Evolutionary conservation across 805 yeast species (phyloP).

Genomic region (Nakazawaea populi): DNA sequence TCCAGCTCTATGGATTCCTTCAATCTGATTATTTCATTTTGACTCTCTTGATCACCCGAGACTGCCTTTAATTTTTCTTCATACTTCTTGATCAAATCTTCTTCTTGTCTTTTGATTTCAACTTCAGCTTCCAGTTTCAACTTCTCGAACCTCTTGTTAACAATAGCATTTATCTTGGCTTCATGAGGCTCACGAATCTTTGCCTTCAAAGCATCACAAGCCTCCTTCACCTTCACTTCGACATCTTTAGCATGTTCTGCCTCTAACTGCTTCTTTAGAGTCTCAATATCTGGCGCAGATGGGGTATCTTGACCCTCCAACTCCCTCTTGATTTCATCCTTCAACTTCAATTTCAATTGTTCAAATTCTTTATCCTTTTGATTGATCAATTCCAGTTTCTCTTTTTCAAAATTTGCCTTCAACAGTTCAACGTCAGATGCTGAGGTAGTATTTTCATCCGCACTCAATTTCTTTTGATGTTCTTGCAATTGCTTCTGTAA

Average conservation of each 20-base stretch:
- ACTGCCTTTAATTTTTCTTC: slow-evolving; percentile 1
- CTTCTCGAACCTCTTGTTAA: slow-evolving; percentile 27
- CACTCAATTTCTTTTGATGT: not conserved
- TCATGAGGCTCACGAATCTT: slow-evolving; percentile 32
- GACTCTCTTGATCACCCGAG: slow-evolving; percentile 17
- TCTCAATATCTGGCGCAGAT: slow-evolving; percentile 18
- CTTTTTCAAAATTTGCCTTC: slow-evolving; percentile 18
- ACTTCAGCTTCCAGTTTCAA: slow-evolving; percentile 15
- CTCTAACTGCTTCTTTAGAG: slow-evolving; percentile 17
- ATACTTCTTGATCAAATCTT: slow-evolving; percentile 11
- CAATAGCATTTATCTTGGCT: slow-evolving; percentile 28
- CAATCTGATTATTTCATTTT: slow-evolving; percentile 18
- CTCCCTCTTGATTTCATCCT: slow-evolving; percentile 18
- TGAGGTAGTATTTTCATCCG: not conserved
- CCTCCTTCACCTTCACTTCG: slow-evolving; percentile 25
- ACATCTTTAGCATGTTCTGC: slow-evolving; percentile 16
- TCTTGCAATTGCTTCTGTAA: slow-evolving; percentile 12
- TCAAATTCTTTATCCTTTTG: slow-evolving; percentile 11
- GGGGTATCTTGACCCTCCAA: slow-evolving; percentile 12
- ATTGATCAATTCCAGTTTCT: slow-evolving; percentile 14
- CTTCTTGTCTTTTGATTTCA: slow-evolving; percentile 10
- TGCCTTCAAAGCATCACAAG: slow-evolving; percentile 20
- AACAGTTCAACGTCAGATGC: slow-evolving; percentile 11
- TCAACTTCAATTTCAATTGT: slow-evolving; percentile 16
- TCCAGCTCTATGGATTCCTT: slow-evolving; percentile 16